A percentile compares a stretch with the other conserved stretches of the same genome.
Conservation (phyloP, 805 yeast genomes). For the Wickerhamomyces pijperi region DNA sequence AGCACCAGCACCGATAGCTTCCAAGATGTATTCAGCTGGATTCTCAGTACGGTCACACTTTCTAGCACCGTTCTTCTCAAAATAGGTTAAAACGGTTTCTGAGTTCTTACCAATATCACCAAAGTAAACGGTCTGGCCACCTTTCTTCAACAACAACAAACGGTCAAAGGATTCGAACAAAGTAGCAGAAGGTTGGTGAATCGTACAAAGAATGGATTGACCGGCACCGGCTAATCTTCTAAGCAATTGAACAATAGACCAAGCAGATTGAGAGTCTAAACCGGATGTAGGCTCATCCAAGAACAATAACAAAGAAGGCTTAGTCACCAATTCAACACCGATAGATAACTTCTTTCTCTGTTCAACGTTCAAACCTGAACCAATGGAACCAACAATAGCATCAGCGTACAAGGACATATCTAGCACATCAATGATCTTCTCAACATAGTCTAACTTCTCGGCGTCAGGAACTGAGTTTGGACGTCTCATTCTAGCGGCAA, state of each 20-base stretch:
- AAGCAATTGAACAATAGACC: conserved; percentile 51
- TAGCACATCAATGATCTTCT: conserved; percentile 58
- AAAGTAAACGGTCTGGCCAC: background rate
- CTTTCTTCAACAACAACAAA: conserved; percentile 42
- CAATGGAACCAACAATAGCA: conserved; percentile 42
- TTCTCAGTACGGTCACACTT: background rate
- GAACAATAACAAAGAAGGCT: conserved; percentile 52
- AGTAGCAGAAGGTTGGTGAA: conserved; percentile 75
- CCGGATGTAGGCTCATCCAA: conserved; percentile 90
- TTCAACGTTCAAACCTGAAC: conserved; percentile 64
- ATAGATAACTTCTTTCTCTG: conserved; percentile 79
- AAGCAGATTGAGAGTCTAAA: conserved; percentile 69
- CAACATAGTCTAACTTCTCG: conserved; percentile 37
- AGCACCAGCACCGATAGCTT: conserved; percentile 1
- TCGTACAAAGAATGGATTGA: conserved; percentile 62
- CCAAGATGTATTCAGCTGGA: background rate
- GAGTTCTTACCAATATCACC: background rate
- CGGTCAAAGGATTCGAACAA: conserved; percentile 55
- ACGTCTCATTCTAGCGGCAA: conserved; percentile 60
- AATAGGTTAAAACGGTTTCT: background rate
- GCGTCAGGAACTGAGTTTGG: conserved; percentile 28
- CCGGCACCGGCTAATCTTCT: conserved; percentile 42
- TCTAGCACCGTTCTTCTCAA: background rate
- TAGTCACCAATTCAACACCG: conserved; percentile 64
- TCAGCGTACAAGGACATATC: conserved; percentile 11